Evolutionary conservation across 768 basidiomycete species (phyloP).

Genomic region (Hebeloma cylindrosporum): DNA sequence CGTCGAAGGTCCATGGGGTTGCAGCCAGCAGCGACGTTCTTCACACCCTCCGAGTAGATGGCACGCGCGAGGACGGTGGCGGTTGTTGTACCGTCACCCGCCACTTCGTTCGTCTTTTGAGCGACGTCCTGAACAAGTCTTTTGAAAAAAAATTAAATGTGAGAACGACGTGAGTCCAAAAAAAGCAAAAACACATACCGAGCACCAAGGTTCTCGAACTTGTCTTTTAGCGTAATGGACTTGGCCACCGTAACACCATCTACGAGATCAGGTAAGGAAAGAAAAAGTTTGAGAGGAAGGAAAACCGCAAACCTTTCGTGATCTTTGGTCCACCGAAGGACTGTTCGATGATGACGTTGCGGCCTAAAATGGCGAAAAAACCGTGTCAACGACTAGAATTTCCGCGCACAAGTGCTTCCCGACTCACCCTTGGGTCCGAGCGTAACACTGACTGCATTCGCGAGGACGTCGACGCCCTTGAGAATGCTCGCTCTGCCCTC

Average conservation of each 20-base stretch:
- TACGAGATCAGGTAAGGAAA: slow-evolving; percentile 27
- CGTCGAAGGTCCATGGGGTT: slow-evolving; percentile 99
- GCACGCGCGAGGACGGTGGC: slow-evolving; percentile 96
- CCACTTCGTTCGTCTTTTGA: slow-evolving; percentile 94
- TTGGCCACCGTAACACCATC: slow-evolving; percentile 99
- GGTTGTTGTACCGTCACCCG: slow-evolving; percentile 97
- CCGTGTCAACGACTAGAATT: background rate
- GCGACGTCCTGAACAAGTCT: slow-evolving; percentile 95
- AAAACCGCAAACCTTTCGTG: slow-evolving; percentile 72
- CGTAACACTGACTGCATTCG: slow-evolving; percentile 95
- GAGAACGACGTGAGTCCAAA: background rate
- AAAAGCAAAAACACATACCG: slow-evolving; percentile 57
- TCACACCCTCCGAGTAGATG: slow-evolving; percentile 98
- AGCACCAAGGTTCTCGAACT: slow-evolving; percentile 98
- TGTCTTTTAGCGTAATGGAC: slow-evolving; percentile 91
- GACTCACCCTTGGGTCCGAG: slow-evolving; percentile 93
- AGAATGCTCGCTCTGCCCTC: slow-evolving; percentile 92
- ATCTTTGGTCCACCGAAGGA: slow-evolving; percentile 89
- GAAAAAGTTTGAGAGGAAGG: slow-evolving; percentile 2
- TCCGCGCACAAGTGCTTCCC: no score
- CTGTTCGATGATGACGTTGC: slow-evolving; percentile 99
- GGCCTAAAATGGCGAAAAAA: slow-evolving; percentile 48
- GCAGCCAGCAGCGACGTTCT: slow-evolving; percentile 98
- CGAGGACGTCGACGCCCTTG: slow-evolving; percentile 94
- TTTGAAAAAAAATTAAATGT: slow-evolving; percentile 28